Base-by-base conservation (phyloP, 139 green algal species). In the Medakamo hakoo region DNA sequence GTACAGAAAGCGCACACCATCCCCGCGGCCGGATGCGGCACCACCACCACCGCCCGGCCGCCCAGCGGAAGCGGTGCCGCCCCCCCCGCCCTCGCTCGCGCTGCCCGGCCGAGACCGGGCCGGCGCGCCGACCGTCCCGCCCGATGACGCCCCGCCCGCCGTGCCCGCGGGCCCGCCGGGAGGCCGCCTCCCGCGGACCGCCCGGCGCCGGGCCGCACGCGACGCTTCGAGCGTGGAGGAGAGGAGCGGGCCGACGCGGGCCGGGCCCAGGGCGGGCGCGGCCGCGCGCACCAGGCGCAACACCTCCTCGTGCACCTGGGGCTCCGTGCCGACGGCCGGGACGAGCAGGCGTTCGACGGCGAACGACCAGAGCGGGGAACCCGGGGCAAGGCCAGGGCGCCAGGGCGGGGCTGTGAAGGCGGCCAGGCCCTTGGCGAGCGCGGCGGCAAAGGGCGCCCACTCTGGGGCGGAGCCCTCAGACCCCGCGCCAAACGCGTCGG, bases 261-360 rank as follows among this genome's bases (percentile, higher is more conserved):
- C 40, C 9, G 9, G 40, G 40, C 16, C 40, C 40, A 52, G 40
- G 9, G 40, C 9, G 9, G 69, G 66, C 20, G 74, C 68, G 0
- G 78, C 78, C 1, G 69, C 78, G 62, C 83, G 72, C 68, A 91
- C 70, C 68, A 91, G 69, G 23, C 78, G 78, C 68, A 91, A 64
- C 29, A 89, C 75, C 75, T 89, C 80, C 64, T 86, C 76, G 48
- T 91, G 84, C 59, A 81, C 77, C 76, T 88, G 70, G 18, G 58
- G 58, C 56, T 83, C 78, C 5, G 76, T 71, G 32, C 85, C 81
- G 4, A 85, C 78, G 2, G 75, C 58, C 49, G 65, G 62, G 14
- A 90, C 18, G 21, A 87, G 69, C 5, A 88, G 57, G 49, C 63
- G 55, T 55, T 90, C 83, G 49, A 90, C 76, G 1, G 74, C 75